phyloP scores from a whole-genome alignment of 768 basidiomycete species.

The Goffeauzyma gilvescens region DNA sequence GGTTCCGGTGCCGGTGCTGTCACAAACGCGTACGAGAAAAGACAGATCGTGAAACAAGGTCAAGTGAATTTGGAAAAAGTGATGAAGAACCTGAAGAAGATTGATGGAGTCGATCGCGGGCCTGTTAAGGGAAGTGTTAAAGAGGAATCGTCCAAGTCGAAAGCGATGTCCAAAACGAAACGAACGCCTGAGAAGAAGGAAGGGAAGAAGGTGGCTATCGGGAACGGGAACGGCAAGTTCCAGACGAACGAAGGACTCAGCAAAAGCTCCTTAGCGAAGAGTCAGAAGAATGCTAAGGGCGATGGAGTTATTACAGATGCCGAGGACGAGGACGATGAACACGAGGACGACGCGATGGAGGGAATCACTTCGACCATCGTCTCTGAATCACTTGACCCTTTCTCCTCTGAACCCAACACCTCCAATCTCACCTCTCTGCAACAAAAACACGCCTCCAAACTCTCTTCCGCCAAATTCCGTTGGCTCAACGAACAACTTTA shows the following conservation, averaged over 20 bases:
- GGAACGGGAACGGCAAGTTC: neutral
- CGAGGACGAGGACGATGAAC: slow-evolving; percentile 43
- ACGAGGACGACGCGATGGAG: slow-evolving; percentile 38
- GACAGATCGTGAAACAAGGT: slow-evolving; percentile 11
- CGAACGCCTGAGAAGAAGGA: neutral
- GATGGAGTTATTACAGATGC: slow-evolving; percentile 5
- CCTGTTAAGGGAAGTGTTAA: slow-evolving; percentile 3
- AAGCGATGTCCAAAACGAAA: neutral
- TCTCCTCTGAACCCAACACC: neutral
- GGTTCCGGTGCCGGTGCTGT: neutral
- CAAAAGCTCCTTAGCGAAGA: neutral
- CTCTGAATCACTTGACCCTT: neutral
- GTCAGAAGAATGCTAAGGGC: neutral
- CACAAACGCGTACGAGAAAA: slow-evolving; percentile 5
- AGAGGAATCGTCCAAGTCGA: slow-evolving; percentile 1
- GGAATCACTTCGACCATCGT: slow-evolving; percentile 71
- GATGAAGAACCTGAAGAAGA: slow-evolving; percentile 23
- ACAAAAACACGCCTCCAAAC: slow-evolving; percentile 7
- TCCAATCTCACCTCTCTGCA: neutral
- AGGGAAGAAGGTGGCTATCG: neutral
- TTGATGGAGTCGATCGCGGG: slow-evolving; percentile 2
- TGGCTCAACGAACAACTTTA: slow-evolving; percentile 86
- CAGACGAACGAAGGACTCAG: neutral
- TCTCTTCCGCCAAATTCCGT: slow-evolving; percentile 36
- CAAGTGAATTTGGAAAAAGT: slow-evolving; percentile 26